A percentile compares a stretch with the other conserved stretches of the same genome.
phyloP scores from a whole-genome alignment of 2,329 filamentous ascomycete genomes.

The Decorospora gaudefroyi region DNA sequence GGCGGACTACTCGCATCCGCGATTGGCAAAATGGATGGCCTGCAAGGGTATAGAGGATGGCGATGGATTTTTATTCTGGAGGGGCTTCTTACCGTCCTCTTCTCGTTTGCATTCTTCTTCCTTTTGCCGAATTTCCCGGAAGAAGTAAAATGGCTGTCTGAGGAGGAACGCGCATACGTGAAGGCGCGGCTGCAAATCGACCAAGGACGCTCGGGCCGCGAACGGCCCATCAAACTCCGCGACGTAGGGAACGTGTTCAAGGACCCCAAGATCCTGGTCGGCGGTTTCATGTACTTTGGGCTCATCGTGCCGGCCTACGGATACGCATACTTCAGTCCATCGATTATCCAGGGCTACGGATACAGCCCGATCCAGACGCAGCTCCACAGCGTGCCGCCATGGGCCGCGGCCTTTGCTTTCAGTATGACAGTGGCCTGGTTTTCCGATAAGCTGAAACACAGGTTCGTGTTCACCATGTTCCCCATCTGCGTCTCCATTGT shows the following conservation, averaged over 20 bases:
- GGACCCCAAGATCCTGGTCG: conserved; percentile 55
- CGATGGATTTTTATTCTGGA: conserved; percentile 82
- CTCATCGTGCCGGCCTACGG: conserved; percentile 49
- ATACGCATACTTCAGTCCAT: conserved; percentile 55
- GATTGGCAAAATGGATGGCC: conserved; percentile 83
- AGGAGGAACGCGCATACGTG: conserved; percentile 54
- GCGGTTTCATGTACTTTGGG: conserved; percentile 59
- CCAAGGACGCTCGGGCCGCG: conserved; percentile 54
- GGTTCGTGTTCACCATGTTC: conserved; percentile 72
- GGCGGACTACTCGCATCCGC: conserved; percentile 82
- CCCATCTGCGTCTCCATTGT: conserved; percentile 70
- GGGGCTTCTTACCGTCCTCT: conserved; percentile 52
- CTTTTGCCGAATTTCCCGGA: conserved; percentile 56
- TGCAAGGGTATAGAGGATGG: conserved; percentile 72
- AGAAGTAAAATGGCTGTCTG: conserved; percentile 54
- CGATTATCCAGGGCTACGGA: conserved; percentile 56
- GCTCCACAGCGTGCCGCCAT: conserved; percentile 61
- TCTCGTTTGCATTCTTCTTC: conserved; percentile 55
- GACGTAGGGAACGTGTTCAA: conserved; percentile 55
- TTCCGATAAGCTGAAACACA: conserved; percentile 73
- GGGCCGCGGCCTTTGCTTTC: conserved; percentile 76
- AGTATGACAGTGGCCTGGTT: conserved; percentile 73
- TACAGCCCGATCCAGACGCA: conserved; percentile 60
- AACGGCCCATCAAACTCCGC: conserved; percentile 50
- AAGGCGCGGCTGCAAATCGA: conserved; percentile 54